Evolutionary conservation across 2,329 filamentous ascomycete species (phyloP), one percentile per base, ranked within the genome.

Genomic region (Fusarium proliferatum): DNA sequence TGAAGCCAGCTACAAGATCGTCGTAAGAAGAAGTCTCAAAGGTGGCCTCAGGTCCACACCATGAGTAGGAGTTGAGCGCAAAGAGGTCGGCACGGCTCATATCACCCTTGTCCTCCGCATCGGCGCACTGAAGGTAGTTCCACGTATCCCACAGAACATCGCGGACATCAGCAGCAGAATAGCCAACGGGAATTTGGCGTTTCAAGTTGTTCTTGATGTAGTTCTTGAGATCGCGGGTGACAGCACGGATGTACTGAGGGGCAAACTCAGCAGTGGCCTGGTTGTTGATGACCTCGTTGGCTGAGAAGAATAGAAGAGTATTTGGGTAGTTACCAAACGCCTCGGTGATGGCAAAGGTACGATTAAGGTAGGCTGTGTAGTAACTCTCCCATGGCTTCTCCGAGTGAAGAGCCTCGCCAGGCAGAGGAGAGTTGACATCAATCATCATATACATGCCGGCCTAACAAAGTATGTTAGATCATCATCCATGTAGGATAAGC

Each of bases 131-230:
- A 84, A 95, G 86, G 84, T 93, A 95, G 80, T 92, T 90, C 89
- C 88, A 95, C 61, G 89, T 92, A 77, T 95, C 93, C 79, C 91
- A 86, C 30, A 95, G 88, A 48, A 94, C 89, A 3, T 88, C 84
- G 68, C 93, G 91, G 48, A 96, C 93, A 80, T 95, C 93, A 55
- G 93, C 93, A 67, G 93, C 93, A 11, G 92, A 94, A 86, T 95
- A 95, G 49, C 93, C 93, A 65, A 95, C 92, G 28, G 93, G 93
- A 74, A 95, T 93, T 68, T 84, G 76, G 76, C 93, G 92, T 79
- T 90, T 86, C 68, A 88, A 85, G 79, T 93, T 89, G 79, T 90
- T 91, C 83, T 90, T 89, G 84, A 95, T 91, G 86, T 95, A 95
- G 80, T 91, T 92, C 87, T 94, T 94, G 81, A 95, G 86, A 82